Evolutionary conservation across 345 rosid genomes (phyloP), one percentile per base, ranked within the genome.

Genomic region (Aquilaria malaccensis): DNA sequence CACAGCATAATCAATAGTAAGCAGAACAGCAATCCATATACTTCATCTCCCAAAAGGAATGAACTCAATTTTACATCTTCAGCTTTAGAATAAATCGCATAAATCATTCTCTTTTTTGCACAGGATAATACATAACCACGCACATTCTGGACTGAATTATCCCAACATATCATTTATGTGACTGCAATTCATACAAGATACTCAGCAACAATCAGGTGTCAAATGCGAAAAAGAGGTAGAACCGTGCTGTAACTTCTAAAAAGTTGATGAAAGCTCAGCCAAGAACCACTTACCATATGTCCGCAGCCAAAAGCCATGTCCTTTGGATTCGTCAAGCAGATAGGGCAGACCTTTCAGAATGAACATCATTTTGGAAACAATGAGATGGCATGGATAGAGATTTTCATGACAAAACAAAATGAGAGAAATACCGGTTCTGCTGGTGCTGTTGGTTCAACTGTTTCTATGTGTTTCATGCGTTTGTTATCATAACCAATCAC

Each of bases 231-330:
- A 22, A 22, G 22, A 22, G 22, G 22, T 22, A 22, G 22, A 22
- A 22, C 22, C 22, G 22, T 22, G 22, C 22, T 22, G 22, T 22
- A 22, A 22, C 22, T 22, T 22, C 22, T 22, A 37, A 37, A 37
- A 37, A 37, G 7, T 37, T 37, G 4, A 22, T 1, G 43, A 37
- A 37, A 67, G 61, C 30, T 55, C 50, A 29, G 62, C 22, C 7
- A 6, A 63, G 59, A 61, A 67, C 70, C 60, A 76, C 96, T 66
- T 67, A 94, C 99, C 64, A 55, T 56, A 72, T 94, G 99, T 59
- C 99, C 99, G 58, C 99, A 94, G 70, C 92, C 86, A 70, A 94
- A 94, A 59, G 99, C 99, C 97, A 94, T 77, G 79, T 94, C 85
- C 80, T 81, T 94, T 2, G 90, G 87, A 66, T 87, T 89, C 32